Evolutionary conservation across 306 rosid species (phyloP).

Genomic region (Sphenostylis stenocarpa): DNA sequence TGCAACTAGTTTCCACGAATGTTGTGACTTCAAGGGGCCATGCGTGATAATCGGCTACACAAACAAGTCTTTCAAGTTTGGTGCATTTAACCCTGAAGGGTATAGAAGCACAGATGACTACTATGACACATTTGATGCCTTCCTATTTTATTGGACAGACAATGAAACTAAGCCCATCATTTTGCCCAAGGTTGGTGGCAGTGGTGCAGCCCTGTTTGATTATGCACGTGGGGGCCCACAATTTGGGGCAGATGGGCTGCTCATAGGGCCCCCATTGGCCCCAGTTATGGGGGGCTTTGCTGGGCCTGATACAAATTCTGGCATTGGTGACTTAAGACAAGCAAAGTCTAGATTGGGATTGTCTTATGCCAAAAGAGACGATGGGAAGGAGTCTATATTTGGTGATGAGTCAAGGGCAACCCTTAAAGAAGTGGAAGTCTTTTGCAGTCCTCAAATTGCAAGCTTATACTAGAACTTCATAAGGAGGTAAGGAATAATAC

Average conservation of each 20-base stretch:
- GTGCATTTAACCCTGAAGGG: conserved; percentile 93
- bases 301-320: conserved; percentile 54
- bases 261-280: conserved; percentile 51
- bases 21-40: conserved; percentile 90
- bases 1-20: conserved; percentile 69
- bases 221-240: conserved; percentile 82
- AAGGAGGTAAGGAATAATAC: conserved; percentile 8
- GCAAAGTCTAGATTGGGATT: conserved; percentile 82
- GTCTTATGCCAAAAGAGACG: conserved; percentile 88
- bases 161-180: conserved; percentile 29
- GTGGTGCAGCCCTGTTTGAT: conserved; percentile 54
- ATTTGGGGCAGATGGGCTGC: conserved; percentile 86
- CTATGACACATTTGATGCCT: conserved; percentile 84
- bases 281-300: conserved; percentile 60
- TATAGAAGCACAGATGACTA: conserved; percentile 94
- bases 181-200: conserved; percentile 50
- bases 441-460: conserved; percentile 88
- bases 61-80: conserved; percentile 81
- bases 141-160: conserved; percentile 58
- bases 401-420: conserved; percentile 73
- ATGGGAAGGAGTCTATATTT: conserved; percentile 78
- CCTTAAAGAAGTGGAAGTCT: conserved; percentile 76
- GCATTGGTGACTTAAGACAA: conserved; percentile 71
- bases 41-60: conserved; percentile 87
- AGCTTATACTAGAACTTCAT: conserved; percentile 63